These are phyloP conservation scores for Penicillium odoratum DNA, from an alignment of 495 filamentous ascomycete species.

Conservation along the genomic window DNA sequence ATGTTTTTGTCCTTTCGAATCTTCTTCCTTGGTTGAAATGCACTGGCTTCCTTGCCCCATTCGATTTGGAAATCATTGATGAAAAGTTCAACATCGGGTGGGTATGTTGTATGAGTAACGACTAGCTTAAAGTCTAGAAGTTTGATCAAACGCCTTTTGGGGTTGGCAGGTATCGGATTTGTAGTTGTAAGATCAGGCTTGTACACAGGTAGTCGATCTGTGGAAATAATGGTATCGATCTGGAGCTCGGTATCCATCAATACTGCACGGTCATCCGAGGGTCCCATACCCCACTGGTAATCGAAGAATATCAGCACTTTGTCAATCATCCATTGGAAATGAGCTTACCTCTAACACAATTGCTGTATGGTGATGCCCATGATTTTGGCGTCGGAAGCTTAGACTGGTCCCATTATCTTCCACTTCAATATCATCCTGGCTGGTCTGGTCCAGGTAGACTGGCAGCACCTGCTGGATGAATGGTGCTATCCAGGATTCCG, in stretches of 20 bases:
- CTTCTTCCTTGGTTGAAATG: conserved; percentile 18
- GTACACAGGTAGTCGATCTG: conserved; percentile 24
- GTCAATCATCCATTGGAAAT: background rate
- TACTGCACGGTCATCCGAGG: conserved; percentile 17
- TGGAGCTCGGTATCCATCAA: conserved; percentile 42
- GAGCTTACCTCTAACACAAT: conserved; percentile 27
- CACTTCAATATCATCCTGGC: conserved; percentile 19
- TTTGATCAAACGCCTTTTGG: conserved; percentile 33
- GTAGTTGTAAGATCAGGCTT: conserved; percentile 9
- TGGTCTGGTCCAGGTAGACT: conserved; percentile 18
- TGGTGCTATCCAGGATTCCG: conserved; percentile 31
- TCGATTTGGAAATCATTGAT: conserved; percentile 37
- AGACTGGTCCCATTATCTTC: conserved; percentile 45
- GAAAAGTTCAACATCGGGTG: conserved; percentile 32
- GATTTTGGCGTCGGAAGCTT: conserved; percentile 23
- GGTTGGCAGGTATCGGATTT: conserved; percentile 21
- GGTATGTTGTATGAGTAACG: conserved; percentile 28
- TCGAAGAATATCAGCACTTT: background rate
- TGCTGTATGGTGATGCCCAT: conserved; percentile 12
- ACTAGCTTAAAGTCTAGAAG: conserved; percentile 43
- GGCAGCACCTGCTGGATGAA: conserved; percentile 31
- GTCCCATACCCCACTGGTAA: conserved; percentile 26
- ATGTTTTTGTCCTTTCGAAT: conserved; percentile 20
- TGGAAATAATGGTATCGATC: conserved; percentile 38
- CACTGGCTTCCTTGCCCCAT: conserved; percentile 27